Evolutionary conservation across 495 filamentous ascomycete species (phyloP).

Genomic region (Rhypophila decipiens): DNA sequence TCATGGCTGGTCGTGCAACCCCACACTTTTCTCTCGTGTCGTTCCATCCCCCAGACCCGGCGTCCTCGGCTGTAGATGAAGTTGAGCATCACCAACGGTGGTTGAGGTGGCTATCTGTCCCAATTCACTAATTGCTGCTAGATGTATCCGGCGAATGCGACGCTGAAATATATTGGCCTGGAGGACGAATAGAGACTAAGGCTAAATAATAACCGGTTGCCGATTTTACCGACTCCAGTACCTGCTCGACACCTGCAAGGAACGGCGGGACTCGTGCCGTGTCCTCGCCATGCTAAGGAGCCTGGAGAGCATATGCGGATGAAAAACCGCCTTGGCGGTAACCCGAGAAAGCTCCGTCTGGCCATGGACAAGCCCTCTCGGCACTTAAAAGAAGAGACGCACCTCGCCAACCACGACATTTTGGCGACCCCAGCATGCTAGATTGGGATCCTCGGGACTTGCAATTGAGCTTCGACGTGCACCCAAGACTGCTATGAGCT

Average conservation of each 20-base stretch:
- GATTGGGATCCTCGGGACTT: not conserved
- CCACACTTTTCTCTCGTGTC: not conserved
- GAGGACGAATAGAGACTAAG: slow-evolving; percentile 28
- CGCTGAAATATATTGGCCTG: not conserved
- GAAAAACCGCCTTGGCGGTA: slow-evolving; percentile 20
- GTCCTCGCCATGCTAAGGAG: not conserved
- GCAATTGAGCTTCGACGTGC: no score
- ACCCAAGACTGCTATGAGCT: no score
- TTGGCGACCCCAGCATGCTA: not conserved
- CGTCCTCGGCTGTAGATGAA: slow-evolving; percentile 16
- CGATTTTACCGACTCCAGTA: slow-evolving; percentile 22
- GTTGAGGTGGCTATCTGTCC: no score
- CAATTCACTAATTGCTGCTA: not conserved
- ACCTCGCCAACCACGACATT: not conserved
- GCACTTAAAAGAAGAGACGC: slow-evolving; percentile 9
- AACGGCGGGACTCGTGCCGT: slow-evolving; percentile 16
- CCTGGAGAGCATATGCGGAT: not conserved
- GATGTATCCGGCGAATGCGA: slow-evolving; percentile 23
- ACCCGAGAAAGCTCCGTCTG: slow-evolving; percentile 1
- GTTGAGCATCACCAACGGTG: slow-evolving; percentile 13
- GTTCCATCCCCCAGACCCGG: slow-evolving; percentile 1
- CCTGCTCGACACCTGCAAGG: slow-evolving; percentile 4
- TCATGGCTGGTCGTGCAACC: not conserved
- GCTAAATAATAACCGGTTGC: slow-evolving; percentile 30
- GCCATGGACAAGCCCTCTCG: slow-evolving; percentile 7